Conservation (phyloP, 2,329 filamentous ascomycete species). For the Hortaea sp. region DNA sequence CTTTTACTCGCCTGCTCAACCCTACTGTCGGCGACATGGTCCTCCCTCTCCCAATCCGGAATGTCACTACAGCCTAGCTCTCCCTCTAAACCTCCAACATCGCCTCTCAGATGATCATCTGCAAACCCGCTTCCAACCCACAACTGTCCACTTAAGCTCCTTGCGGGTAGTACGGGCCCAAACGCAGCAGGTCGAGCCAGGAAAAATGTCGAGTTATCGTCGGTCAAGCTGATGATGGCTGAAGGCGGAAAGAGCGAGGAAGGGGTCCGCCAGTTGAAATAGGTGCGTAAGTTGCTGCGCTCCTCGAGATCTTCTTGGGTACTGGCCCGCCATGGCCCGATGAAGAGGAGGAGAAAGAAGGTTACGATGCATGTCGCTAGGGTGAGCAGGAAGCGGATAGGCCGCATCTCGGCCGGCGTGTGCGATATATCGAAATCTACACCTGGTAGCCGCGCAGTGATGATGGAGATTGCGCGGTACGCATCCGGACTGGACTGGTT, state of each 20-base stretch:
- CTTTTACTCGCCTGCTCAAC: constrained; percentile 23
- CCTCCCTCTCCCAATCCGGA: constrained; percentile 68
- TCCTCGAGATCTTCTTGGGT: constrained; percentile 16
- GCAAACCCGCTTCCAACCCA: constrained; percentile 92
- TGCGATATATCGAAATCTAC: no score
- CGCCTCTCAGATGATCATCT: constrained; percentile 60
- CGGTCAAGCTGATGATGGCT: constrained; percentile 88
- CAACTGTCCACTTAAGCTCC: constrained; percentile 75
- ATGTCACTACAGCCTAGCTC: constrained; percentile 94
- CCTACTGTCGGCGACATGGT: constrained; percentile 25
- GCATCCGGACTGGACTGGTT: neutral
- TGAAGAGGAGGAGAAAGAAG: constrained; percentile 34
- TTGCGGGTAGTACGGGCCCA: constrained; percentile 64
- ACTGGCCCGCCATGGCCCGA: constrained; percentile 20
- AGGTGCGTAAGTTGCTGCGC: constrained; percentile 27
- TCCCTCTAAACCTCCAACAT: constrained; percentile 51
- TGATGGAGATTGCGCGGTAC: neutral
- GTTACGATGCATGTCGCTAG: constrained; percentile 33
- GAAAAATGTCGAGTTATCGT: constrained; percentile 98
- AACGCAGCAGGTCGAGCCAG: constrained; percentile 87
- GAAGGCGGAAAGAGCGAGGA: constrained; percentile 90
- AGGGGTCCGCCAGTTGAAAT: constrained; percentile 45
- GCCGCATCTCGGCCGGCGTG: constrained; percentile 24
- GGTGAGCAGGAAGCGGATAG: constrained; percentile 32
- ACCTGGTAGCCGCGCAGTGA: neutral